Conservation (phyloP, 345 rosid species). For the rapeseed (Brassica napus) region DNA sequence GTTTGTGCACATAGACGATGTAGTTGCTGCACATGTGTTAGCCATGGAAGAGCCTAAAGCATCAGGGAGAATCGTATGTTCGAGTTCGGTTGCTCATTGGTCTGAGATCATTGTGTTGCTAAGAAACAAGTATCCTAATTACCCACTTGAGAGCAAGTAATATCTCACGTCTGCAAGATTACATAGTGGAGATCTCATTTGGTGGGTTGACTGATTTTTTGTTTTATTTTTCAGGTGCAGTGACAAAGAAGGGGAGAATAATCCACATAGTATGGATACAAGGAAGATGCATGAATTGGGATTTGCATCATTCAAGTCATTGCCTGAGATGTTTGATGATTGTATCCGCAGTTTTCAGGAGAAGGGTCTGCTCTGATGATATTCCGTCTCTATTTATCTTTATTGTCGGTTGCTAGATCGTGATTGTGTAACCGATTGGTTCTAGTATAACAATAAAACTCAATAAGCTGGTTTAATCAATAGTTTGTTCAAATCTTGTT, state of each 20-base stretch:
- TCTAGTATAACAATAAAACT: not conserved
- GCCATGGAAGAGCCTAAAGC: slow-evolving; percentile 78
- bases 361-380: slow-evolving; percentile 57
- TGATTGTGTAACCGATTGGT: not conserved
- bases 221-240: slow-evolving; percentile 46
- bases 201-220: not conserved
- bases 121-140: slow-evolving; percentile 64
- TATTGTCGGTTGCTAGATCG: not conserved
- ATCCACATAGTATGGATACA: slow-evolving; percentile 78
- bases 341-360: slow-evolving; percentile 77
- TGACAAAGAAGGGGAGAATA: slow-evolving; percentile 62
- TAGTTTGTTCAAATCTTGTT: not conserved
- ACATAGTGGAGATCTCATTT: not conserved
- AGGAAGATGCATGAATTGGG: slow-evolving; percentile 62
- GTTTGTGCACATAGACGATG: slow-evolving; percentile 85
- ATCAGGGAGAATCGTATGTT: slow-evolving; percentile 74
- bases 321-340: slow-evolving; percentile 80
- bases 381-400: not conserved
- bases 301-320: slow-evolving; percentile 54
- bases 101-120: slow-evolving; percentile 71
- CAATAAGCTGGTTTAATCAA: not conserved
- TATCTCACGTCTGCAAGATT: not conserved
- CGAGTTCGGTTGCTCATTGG: slow-evolving; percentile 79
- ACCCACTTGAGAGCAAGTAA: slow-evolving; percentile 26
- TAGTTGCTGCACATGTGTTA: slow-evolving; percentile 63